Percentiles rank a stretch among this genome's conserved stretches.
Evolutionary conservation across 139 green algal genomes (phyloP).

Genomic region (Penium margaritaceum): DNA sequence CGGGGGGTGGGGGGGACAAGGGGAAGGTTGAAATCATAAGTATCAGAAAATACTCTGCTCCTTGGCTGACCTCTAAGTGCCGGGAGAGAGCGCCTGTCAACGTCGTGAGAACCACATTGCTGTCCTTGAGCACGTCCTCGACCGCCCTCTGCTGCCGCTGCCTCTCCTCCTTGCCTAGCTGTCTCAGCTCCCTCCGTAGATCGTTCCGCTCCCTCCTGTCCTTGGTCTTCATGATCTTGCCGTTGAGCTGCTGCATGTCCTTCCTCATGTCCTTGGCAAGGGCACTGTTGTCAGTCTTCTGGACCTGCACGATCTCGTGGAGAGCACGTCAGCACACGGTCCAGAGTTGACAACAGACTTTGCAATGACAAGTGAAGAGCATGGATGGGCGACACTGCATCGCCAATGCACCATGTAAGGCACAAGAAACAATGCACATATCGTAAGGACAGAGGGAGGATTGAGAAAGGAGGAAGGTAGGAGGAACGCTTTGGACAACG

Average conservation of each 20-base stretch:
- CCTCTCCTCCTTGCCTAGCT: slow-evolving; percentile 81
- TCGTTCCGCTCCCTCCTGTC: slow-evolving; percentile 52
- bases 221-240: slow-evolving; percentile 65
- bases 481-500: too few species aligned
- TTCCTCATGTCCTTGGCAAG: slow-evolving; percentile 78
- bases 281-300: slow-evolving; percentile 71
- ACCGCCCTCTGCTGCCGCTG: slow-evolving; percentile 80
- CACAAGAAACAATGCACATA: too few species aligned
- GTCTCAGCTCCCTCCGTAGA: slow-evolving; percentile 63
- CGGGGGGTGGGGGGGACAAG: too few species aligned
- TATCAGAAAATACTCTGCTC: too few species aligned
- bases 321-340: too few species aligned
- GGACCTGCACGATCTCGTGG: slow-evolving; percentile 22
- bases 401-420: too few species aligned
- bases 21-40: too few species aligned
- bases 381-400: too few species aligned
- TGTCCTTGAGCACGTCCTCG: slow-evolving; percentile 44
- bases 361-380: too few species aligned
- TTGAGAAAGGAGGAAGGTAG: too few species aligned
- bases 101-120: slow-evolving; percentile 60
- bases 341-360: too few species aligned
- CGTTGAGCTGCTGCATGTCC: slow-evolving; percentile 70
- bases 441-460: too few species aligned
- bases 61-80: slow-evolving; percentile 22
- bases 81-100: slow-evolving; percentile 63